Conservation (phyloP, 164 flowering plant genomes). For the Tetrastigma voinierianum region DNA sequence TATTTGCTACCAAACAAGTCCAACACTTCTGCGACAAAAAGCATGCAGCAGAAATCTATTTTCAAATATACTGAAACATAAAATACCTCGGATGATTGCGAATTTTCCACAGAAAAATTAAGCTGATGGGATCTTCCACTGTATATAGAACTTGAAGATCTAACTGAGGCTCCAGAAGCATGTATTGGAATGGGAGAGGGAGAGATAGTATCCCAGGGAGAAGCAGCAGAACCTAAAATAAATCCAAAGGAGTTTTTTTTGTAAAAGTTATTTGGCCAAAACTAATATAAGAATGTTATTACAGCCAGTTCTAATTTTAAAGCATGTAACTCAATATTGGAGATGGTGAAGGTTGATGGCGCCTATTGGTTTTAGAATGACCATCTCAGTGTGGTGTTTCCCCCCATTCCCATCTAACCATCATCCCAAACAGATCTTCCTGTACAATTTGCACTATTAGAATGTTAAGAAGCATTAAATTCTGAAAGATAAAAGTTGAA, state of each 20-base stretch:
- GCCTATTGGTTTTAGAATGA: conserved; percentile 34
- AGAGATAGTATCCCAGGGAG: conserved; percentile 82
- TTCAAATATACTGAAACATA: not conserved
- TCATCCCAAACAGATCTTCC: conserved; percentile 89
- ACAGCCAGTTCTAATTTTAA: not conserved
- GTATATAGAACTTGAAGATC: conserved; percentile 54
- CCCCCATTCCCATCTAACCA: conserved; percentile 94
- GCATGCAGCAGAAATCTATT: not conserved
- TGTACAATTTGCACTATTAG: conserved; percentile 22
- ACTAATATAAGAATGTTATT: not conserved
- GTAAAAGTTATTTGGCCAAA: not conserved
- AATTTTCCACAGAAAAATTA: conserved; percentile 30
- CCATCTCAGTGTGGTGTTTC: conserved; percentile 70
- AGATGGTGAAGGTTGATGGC: conserved; percentile 73
- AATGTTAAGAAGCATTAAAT: not conserved
- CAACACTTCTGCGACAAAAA: not conserved
- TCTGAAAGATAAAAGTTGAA: not conserved
- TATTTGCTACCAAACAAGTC: not conserved
- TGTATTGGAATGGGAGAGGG: conserved; percentile 91
- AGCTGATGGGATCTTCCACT: conserved; percentile 53
- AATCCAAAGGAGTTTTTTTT: no score
- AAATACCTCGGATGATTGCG: conserved; percentile 40
- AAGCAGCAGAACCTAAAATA: conserved; percentile 36
- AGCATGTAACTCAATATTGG: conserved; percentile 29
- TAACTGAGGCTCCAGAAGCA: conserved; percentile 76